Conservation (phyloP, 2,329 filamentous ascomycete genomes). For the Penicillium decumbens region DNA sequence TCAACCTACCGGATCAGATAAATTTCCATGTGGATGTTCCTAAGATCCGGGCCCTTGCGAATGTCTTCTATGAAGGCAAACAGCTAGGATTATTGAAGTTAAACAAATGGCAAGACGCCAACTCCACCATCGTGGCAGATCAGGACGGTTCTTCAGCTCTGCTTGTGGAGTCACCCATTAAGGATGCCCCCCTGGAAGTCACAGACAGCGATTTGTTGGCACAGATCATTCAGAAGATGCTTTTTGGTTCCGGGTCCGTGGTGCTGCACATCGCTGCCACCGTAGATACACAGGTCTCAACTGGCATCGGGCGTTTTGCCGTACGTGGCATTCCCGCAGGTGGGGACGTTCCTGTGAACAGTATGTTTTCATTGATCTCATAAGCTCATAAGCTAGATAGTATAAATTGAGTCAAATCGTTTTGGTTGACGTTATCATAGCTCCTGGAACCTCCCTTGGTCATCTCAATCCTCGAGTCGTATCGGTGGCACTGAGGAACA, state of each 20-base stretch:
- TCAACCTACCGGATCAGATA: slow-evolving; percentile 76
- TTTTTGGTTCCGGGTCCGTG: slow-evolving; percentile 70
- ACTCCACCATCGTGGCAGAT: slow-evolving; percentile 65
- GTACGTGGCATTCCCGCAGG: slow-evolving; percentile 77
- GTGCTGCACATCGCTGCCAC: slow-evolving; percentile 68
- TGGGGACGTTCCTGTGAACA: slow-evolving; percentile 85
- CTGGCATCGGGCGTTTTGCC: slow-evolving; percentile 73
- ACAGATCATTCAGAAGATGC: slow-evolving; percentile 71
- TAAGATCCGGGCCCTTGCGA: slow-evolving; percentile 67
- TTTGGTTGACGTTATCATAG: slow-evolving; percentile 42
- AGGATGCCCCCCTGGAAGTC: slow-evolving; percentile 75
- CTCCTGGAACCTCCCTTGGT: slow-evolving; percentile 52
- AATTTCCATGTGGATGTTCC: slow-evolving; percentile 78
- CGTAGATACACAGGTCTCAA: slow-evolving; percentile 78
- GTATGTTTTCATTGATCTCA: slow-evolving; percentile 58
- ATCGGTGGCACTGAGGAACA: slow-evolving; percentile 67
- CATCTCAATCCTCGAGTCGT: slow-evolving; percentile 61
- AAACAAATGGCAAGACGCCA: slow-evolving; percentile 75
- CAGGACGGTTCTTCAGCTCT: slow-evolving; percentile 59
- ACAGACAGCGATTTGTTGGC: slow-evolving; percentile 74
- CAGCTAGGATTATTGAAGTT: slow-evolving; percentile 80
- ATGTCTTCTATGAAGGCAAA: slow-evolving; percentile 71
- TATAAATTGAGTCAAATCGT: slow-evolving; percentile 20
- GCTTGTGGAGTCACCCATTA: slow-evolving; percentile 69
- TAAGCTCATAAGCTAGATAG: slow-evolving; percentile 15